Base-by-base conservation (phyloP, 768 basidiomycete species). In the Tulasnella sp. region DNA sequence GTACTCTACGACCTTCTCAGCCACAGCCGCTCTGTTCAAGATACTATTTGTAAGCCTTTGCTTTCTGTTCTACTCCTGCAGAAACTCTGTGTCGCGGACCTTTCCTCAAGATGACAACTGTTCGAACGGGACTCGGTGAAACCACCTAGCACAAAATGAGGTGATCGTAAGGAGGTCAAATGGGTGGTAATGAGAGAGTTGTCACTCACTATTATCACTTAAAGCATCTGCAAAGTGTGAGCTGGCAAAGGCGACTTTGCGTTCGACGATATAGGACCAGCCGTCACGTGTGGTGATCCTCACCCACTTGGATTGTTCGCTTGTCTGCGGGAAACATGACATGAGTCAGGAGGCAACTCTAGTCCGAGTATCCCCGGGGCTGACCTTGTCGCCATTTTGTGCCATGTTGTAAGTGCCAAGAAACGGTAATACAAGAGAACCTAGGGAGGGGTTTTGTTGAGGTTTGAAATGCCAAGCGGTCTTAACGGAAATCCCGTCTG, bases 1-100 rank as follows among this genome's bases (percentile, higher is more conserved):
- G 68, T 91, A 96, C 70, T 97, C 92, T 43, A 90, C 77, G 53
- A 94, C 75, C 67, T 90, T 92, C 71, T 92, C 88, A 1, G 89
- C 80, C 34, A 94, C 83, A 24, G 85, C 78, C 1, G 73, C 76
- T 27, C 76, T 77, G n/a, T n/a, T n/a, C n/a, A n/a, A n/a, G n/a
- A n/a, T n/a, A n/a, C n/a, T n/a, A 21, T 34, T 11, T 4, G 38
- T n/a, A 21, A 22, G 21, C 34, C 3, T 17, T 29, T 11, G 9
- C 9, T 24, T 19, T 9, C 27, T 9, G 19, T 31, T 27, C 10
- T 41, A 49, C 48, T 17, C 12, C n/a, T 29, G 21, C 19, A 22
- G 24, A 27, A 49, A 27, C 61, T n/a, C 49, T 49, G 58, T 24
- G 41, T 27, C 10, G 41, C 22, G 43, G 65, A 87, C 89, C 89